Base-by-base conservation (phyloP, 2,329 filamentous ascomycete genomes). In the Calonectria fujianensis region DNA sequence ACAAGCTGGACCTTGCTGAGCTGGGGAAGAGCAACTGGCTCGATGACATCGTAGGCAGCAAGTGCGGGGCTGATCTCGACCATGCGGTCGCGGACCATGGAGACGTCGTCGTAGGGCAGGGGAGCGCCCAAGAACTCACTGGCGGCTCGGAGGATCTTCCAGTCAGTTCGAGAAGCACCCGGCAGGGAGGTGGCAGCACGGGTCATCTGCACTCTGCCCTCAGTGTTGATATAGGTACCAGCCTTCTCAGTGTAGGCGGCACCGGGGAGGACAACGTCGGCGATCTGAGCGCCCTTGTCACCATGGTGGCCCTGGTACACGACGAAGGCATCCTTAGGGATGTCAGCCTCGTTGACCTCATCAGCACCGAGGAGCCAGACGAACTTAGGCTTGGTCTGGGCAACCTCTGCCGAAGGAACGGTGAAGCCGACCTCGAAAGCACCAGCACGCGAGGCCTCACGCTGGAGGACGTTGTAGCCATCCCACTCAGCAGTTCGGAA, bases 301-400 rank as follows among this genome's bases (percentile, higher is more conserved):
- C 97, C 97, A 86, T 99, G 97, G 86, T 99, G 97, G 78, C 97
- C 97, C 87, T 99, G 97, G 89, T 99, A 99, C 82, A 99, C 92
- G 76, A 99, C 93, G 84, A 98, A 99, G 16, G 97, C 96, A 79
- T 97, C 94, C 90, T 97, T 98, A 82, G 97, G 97, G 73, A 99
- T 95, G 80, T 98, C 96, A 74, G 92, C 90, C 80, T 95, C 92
- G 77, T 90, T 90, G 83, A 98, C 91, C 88, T 99, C 97, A 84
- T 99, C 97, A 35, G 97, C 97, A 79, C 96, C 97, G 67, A 99
- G 93, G 67, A 99, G 93, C 96, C 96, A 99, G 83, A 99, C 88
- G 83, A 99, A 96, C 90, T 98, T 99, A 76, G 97, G 93, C 84
- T 93, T 94, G 65, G 95, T 96, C 84, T 95, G 90, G 48, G 96